Evolutionary conservation across 2,329 filamentous ascomycete genomes (phyloP), one percentile per base, ranked within the genome.

Genomic region (Claviceps lovelessii): DNA sequence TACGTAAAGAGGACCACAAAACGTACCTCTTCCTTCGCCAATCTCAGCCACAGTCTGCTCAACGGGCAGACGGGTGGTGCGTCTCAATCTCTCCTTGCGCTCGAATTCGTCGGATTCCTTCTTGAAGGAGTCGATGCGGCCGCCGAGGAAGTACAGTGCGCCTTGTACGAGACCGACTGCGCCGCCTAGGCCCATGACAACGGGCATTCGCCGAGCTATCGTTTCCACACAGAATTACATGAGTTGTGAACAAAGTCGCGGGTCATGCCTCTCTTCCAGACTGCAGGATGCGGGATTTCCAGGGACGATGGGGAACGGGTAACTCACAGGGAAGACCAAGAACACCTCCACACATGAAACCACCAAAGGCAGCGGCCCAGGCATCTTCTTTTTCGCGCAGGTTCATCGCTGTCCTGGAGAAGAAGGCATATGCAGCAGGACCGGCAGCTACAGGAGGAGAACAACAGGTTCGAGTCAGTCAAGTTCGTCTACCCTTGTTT

Each of bases 1-100:
- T 23, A 23, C 23, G 23, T 23, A 23, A 23, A 23, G 23, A 2
- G 23, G 23, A 23, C 23, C 23, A 23, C 23, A 2, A 23, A 23
- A 63, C 75, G 65, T 78, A 91, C 88, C 88, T 80, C 90, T 81
- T 61, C 89, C 89, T 75, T 96, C 90, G 53, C 90, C 90, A 63
- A 95, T 66, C 65, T 91, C 80, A 29, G 81, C 79, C 60, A 95
- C 74, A 2, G 88, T 95, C 74, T 95, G 85, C 67, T 88, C 85
- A 29, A 81, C 75, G 31, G 88, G 85, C 66, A 84, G 74, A 68
- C 88, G 80, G 69, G 85, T 85, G 65, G 84, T 84, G 73, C 79
- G 84, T 67, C 88, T 80, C 67, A 90, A 59, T 59, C 75, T 76
- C 68, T 91, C 83, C 73, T 90, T 90, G 68, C 83, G 79, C 63